Base-by-base conservation (phyloP, 1,284 basidiomycete genomes). In the Pyrrhoderma lamaoense region DNA sequence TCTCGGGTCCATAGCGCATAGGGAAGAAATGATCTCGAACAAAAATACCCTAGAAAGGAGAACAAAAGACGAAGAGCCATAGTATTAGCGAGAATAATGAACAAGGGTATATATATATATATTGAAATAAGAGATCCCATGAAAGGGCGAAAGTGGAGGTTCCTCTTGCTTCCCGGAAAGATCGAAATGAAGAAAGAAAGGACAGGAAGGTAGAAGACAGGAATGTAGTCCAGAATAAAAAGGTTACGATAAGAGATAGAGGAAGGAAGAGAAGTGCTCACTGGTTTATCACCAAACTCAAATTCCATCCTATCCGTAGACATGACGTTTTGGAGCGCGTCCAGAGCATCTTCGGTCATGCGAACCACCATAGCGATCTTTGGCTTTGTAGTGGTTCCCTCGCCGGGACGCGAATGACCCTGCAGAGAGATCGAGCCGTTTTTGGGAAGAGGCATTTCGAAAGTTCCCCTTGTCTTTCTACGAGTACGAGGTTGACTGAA, bases 311-410 rank as follows among this genome's bases (percentile, higher is more conserved):
- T 64, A 1, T 76, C 71, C 21, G 73, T 65, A 34, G 66, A 65
- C 14, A 72, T 70, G 46, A 70, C 70, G 0, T 71, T 67, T 45
- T 80, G 74, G 36, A 88, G 73, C 0, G 81, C 80, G 43, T 84
- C 78, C 52, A 86, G 70, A 0, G 80, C 77, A 62, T 85, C 82
- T 39, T 74, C 70, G 1, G 85, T 78, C 74, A 88, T 73, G 48
- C 82, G 78, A 31, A 88, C 73, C 49, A 88, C 67, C 76, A 86
- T 82, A 40, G 84, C 85, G 22, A 75, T 71, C 68, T 85, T 86
- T 9, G 79, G 78, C 50, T 75, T 76, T 0, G 79, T 71, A 35
- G 76, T 74, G n/a, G 71, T 60, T 0, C 74, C 67, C 54, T 76
- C 79, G 40, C 74, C 77, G 36, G 76, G 75, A 45, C 69, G 67